These are phyloP conservation scores for Penicillium macrosclerotiorum DNA, from an alignment of 495 filamentous ascomycete genomes.

Conservation along the genomic window DNA sequence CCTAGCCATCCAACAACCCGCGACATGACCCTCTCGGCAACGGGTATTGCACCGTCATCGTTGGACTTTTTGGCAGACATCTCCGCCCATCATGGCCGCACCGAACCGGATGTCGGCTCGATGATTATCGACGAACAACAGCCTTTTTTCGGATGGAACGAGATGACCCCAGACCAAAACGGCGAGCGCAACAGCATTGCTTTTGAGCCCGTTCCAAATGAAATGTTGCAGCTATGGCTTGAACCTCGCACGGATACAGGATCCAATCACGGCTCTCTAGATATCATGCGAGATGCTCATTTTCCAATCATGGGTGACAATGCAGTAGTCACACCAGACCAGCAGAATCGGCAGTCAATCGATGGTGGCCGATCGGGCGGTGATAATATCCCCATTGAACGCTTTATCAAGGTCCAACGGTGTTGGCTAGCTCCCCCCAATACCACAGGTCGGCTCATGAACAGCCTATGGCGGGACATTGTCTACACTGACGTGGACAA, in stretches of 20 bases:
- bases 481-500: constrained; percentile 43
- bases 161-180: constrained; percentile 24
- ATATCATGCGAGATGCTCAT: constrained; percentile 31
- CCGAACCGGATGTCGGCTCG: constrained; percentile 30
- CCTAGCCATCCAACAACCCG: constrained; percentile 19
- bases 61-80: constrained; percentile 41
- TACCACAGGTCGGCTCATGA: constrained; percentile 45
- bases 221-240: constrained; percentile 41
- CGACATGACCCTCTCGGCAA: constrained; percentile 23
- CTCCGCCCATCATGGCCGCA: constrained; percentile 37
- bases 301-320: constrained; percentile 32
- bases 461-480: constrained; percentile 47
- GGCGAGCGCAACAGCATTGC: constrained; percentile 20
- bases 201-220: constrained; percentile 32
- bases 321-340: constrained; percentile 20
- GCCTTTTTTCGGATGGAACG: constrained; percentile 37
- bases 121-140: constrained; percentile 38
- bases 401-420: constrained; percentile 49
- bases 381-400: constrained; percentile 43
- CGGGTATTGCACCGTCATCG: constrained; percentile 28
- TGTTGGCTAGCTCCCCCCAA: constrained; percentile 48
- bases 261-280: constrained; percentile 36
- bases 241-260: constrained; percentile 36
- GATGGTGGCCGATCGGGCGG: constrained; percentile 34
- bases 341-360: constrained; percentile 22